Percentiles rank a stretch among this genome's conserved stretches.
phyloP scores from a whole-genome alignment of 371 early-diverging fungal species.

The Rhizopus stolonifer region DNA sequence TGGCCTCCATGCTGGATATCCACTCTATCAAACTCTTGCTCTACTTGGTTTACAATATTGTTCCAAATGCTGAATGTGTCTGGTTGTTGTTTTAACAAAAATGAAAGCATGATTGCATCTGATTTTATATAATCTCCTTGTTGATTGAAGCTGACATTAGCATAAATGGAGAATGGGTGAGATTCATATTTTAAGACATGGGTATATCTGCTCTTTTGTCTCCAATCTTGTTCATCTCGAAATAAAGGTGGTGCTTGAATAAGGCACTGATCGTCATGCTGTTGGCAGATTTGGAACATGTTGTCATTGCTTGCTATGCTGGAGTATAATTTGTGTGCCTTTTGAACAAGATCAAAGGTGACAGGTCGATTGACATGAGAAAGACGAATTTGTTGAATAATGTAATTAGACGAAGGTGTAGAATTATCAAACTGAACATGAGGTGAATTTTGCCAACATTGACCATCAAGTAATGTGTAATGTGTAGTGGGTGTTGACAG shows the following conservation, averaged over 20 bases:
- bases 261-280: slow-evolving; percentile 40
- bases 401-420: slow-evolving; percentile 21
- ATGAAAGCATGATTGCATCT: slow-evolving; percentile 42
- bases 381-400: slow-evolving; percentile 37
- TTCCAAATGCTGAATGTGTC: slow-evolving; percentile 18
- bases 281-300: slow-evolving; percentile 24
- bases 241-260: slow-evolving; percentile 54
- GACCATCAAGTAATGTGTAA: slow-evolving; percentile 22
- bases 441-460: slow-evolving; percentile 39
- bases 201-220: slow-evolving; percentile 14
- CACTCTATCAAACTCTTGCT: slow-evolving; percentile 10
- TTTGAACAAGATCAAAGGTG: slow-evolving; percentile 23
- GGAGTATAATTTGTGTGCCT: slow-evolving; percentile 24
- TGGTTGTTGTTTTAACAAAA: slow-evolving; percentile 20
- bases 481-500: slow-evolving; percentile 8
- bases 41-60: slow-evolving; percentile 13
- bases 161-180: slow-evolving; percentile 50
- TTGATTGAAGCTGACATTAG: slow-evolving; percentile 35
- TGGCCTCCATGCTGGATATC: background rate
- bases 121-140: slow-evolving; percentile 38
- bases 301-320: slow-evolving; percentile 19
- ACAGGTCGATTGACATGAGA: slow-evolving; percentile 23
- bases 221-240: slow-evolving; percentile 31
- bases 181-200: slow-evolving; percentile 15
- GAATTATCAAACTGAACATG: slow-evolving; percentile 31